A percentile compares a stretch with the other conserved stretches of the same genome.
These are phyloP conservation scores for Pseudozyma sp. DNA, from an alignment of 1,284 basidiomycete genomes.

Conservation along the genomic window DNA sequence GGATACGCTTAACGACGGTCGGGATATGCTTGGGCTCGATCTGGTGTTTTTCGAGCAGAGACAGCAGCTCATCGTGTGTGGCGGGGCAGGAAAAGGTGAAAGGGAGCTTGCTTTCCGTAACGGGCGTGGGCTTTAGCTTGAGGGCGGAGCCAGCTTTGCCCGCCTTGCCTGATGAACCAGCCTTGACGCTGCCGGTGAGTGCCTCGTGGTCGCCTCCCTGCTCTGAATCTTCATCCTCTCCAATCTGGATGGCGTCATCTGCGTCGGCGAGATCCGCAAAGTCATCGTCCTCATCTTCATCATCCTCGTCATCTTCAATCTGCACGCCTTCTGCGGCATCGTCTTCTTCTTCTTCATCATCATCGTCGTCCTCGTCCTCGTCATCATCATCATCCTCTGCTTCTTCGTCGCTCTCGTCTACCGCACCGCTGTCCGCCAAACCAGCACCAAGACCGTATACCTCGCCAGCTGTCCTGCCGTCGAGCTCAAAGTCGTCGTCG, in stretches of 20 bases:
- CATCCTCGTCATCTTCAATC: slow-evolving; percentile 66
- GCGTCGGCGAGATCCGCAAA: slow-evolving; percentile 57
- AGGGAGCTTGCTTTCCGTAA: slow-evolving; percentile 72
- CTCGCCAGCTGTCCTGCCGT: slow-evolving; percentile 56
- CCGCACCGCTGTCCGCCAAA: slow-evolving; percentile 64
- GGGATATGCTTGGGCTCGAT: slow-evolving; percentile 74
- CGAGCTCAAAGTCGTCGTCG: slow-evolving; percentile 82
- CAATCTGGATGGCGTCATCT: slow-evolving; percentile 51
- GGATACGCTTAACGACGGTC: slow-evolving; percentile 88
- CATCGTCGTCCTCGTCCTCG: slow-evolving; percentile 69
- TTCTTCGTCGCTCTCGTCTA: slow-evolving; percentile 68
- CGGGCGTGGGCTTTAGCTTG: slow-evolving; percentile 11
- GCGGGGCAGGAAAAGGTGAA: slow-evolving; percentile 91
- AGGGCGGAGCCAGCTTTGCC: slow-evolving; percentile 9
- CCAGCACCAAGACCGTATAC: slow-evolving; percentile 61
- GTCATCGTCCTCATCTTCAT: slow-evolving; percentile 70
- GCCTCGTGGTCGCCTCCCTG: slow-evolving; percentile 46
- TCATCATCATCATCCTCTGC: slow-evolving; percentile 64
- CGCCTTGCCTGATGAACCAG: slow-evolving; percentile 8
- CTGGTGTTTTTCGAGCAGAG: slow-evolving; percentile 78
- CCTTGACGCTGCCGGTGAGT: slow-evolving; percentile 28
- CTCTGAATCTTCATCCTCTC: slow-evolving; percentile 61
- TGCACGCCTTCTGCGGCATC: slow-evolving; percentile 27
- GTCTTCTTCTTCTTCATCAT: slow-evolving; percentile 39
- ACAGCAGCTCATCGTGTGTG: slow-evolving; percentile 87